Evolutionary conservation across 805 yeast genomes (phyloP).

Genomic region (Pichia eremophila): DNA sequence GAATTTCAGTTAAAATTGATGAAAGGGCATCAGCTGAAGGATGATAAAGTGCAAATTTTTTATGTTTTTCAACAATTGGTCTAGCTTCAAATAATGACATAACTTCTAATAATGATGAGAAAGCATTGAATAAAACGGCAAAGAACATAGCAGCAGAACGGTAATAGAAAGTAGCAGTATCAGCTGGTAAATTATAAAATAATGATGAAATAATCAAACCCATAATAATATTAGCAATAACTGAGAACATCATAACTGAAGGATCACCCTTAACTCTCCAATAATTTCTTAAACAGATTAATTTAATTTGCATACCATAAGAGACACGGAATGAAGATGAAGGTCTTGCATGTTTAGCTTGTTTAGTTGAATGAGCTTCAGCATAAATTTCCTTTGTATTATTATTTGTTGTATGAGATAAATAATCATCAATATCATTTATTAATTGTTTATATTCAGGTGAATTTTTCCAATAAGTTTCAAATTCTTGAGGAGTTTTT

Average conservation of each 20-base stretch:
- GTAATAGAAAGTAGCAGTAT: conserved; percentile 40
- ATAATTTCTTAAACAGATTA: conserved; percentile 36
- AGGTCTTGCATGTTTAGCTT: conserved; percentile 37
- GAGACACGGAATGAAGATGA: conserved; percentile 47
- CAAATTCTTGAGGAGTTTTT: conserved; percentile 32
- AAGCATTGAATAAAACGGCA: conserved; percentile 54
- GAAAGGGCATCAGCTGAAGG: conserved; percentile 56
- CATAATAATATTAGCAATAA: conserved; percentile 40
- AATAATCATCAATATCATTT: conserved; percentile 27
- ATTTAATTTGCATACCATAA: conserved; percentile 41
- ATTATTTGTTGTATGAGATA: conserved; percentile 5
- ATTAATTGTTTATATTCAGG: conserved; percentile 26
- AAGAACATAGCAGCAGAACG: conserved; percentile 62
- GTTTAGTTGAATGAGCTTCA: conserved; percentile 31
- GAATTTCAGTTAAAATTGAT: conserved; percentile 48
- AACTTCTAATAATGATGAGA: conserved; percentile 51
- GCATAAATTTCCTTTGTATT: conserved; percentile 7
- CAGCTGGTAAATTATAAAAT: conserved; percentile 38
- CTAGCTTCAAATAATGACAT: conserved; percentile 45
- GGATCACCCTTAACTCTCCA: conserved; percentile 44
- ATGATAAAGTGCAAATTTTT: conserved; percentile 45
- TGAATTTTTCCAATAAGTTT: conserved; percentile 30
- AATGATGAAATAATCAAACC: conserved; percentile 48
- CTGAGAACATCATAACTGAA: conserved; percentile 33
- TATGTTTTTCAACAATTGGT: conserved; percentile 51